Percentiles rank a stretch among this genome's conserved stretches.
Conservation (phyloP, 2,329 filamentous ascomycete genomes). For the Keithomyces neogunnii region DNA sequence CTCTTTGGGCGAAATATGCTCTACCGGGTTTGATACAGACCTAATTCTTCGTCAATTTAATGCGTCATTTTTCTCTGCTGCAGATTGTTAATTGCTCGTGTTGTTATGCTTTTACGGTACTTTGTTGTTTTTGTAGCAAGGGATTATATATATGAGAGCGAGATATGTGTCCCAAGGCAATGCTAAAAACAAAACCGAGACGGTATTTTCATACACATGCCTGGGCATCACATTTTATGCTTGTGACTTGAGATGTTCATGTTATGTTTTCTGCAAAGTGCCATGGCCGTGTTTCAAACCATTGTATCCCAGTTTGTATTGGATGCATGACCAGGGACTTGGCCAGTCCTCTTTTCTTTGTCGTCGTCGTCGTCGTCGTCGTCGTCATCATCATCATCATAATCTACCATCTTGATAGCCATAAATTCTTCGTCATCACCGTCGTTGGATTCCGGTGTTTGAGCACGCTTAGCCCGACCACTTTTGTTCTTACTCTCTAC, state of each 20-base stretch:
- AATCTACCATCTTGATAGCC: conserved; percentile 14
- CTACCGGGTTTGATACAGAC: background rate
- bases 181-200: background rate
- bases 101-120: conserved; percentile 7
- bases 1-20: background rate
- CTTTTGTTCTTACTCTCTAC: conserved; percentile 12
- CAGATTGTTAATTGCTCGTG: background rate
- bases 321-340: too few species aligned
- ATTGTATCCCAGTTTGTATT: too few species aligned
- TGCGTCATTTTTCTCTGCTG: background rate
- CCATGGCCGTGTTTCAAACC: too few species aligned
- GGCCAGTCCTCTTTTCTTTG: background rate
- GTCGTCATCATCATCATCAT: conserved; percentile 19
- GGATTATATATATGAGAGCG: background rate
- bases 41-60: background rate
- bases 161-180: background rate
- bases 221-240: background rate
- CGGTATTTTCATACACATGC: background rate
- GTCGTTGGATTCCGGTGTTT: conserved; percentile 1
- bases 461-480: background rate
- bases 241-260: too few species aligned
- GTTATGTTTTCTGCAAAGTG: too few species aligned
- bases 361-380: conserved; percentile 3
- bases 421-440: conserved; percentile 2
- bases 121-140: background rate